A percentile compares a stretch with the other conserved stretches of the same genome.
phyloP scores from a whole-genome alignment of 2,329 filamentous ascomycete genomes.

The Cercospora beticola region DNA sequence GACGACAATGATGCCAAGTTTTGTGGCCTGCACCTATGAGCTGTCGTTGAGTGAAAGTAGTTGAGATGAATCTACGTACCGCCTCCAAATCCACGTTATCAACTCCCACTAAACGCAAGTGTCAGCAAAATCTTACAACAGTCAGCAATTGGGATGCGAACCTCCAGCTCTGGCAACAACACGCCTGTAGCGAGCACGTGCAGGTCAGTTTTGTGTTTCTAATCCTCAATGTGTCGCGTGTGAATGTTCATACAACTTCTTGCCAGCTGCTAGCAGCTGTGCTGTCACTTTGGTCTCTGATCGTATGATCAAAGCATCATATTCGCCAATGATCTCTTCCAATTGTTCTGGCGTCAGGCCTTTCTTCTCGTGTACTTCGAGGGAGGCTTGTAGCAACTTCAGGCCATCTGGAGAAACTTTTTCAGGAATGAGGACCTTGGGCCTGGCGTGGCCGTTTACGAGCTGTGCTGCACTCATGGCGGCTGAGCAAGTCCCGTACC shows the following conservation, averaged over 20 bases:
- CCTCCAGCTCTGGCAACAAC: slow-evolving; percentile 74
- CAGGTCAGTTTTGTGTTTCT: not conserved
- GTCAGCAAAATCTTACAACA: not conserved
- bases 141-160: not conserved
- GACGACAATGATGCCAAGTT: slow-evolving; percentile 73
- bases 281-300: slow-evolving; percentile 80
- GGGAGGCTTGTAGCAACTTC: slow-evolving; percentile 62
- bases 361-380: slow-evolving; percentile 68
- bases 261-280: slow-evolving; percentile 63
- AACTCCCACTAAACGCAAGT: slow-evolving; percentile 60
- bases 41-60: too few species aligned
- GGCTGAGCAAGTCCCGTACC: not conserved
- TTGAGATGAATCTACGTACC: not conserved
- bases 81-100: slow-evolving; percentile 77
- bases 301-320: slow-evolving; percentile 75
- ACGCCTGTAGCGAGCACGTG: slow-evolving; percentile 41
- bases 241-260: slow-evolving; percentile 51
- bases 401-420: slow-evolving; percentile 79
- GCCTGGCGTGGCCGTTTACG: slow-evolving; percentile 26
- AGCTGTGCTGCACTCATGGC: slow-evolving; percentile 16
- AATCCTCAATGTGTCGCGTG: not conserved
- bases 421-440: slow-evolving; percentile 70
- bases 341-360: slow-evolving; percentile 64
- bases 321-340: slow-evolving; percentile 64
- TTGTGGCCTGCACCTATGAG: slow-evolving; percentile 54